Evolutionary conservation across 1,139 yeast species (phyloP), one percentile per base, ranked within the genome.

Genomic region (Geotrichum citri-aurantii): DNA sequence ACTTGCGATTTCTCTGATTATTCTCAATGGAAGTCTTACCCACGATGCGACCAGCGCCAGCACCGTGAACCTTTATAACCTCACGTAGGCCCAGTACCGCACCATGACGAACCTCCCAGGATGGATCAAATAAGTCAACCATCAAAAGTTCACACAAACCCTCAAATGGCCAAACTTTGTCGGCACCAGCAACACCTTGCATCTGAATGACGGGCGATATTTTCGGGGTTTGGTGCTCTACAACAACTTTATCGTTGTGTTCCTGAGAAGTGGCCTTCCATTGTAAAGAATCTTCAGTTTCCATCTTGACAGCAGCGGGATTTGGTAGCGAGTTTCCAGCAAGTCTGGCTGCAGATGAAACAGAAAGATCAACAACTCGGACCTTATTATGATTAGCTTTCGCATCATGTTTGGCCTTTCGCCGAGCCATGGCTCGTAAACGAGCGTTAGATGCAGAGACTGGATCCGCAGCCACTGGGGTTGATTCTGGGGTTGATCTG

Each of bases 61-160:
- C 77, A 0, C 97, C 97, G 67, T 92, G 99, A 62, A 82, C 84
- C 64, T 85, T 86, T 61, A 93, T 79, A 54, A 95, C 77, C 71
- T 93, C 99, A 69, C 99, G 80, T 52, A 95, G 77, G 0, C 99
- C 99, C 65, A 93, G 78, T 6, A 96, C 90, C 0, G 98, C 93
- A 48, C 99, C 99, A 72, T 95, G 99, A 66, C 99, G 83, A 19
- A 86, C 79, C 74, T 95, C 99, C 99, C 99, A 95, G 56, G 81
- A 79, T 51, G 89, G 95, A 65, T 87, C 86, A 69, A 90, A 90
- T 61, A 95, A 75, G 67, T 92, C 97, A 50, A 84, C 84, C 63
- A 90, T 76, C 50, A 95, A 73, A 37, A 92, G 75, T 68, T 91
- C 97, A 69, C 87, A 91, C n/a, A 93, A 86, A n/a, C 97, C 97